Conservation (phyloP, 1,284 basidiomycete species). For the Ganoderma leucocontextum region DNA sequence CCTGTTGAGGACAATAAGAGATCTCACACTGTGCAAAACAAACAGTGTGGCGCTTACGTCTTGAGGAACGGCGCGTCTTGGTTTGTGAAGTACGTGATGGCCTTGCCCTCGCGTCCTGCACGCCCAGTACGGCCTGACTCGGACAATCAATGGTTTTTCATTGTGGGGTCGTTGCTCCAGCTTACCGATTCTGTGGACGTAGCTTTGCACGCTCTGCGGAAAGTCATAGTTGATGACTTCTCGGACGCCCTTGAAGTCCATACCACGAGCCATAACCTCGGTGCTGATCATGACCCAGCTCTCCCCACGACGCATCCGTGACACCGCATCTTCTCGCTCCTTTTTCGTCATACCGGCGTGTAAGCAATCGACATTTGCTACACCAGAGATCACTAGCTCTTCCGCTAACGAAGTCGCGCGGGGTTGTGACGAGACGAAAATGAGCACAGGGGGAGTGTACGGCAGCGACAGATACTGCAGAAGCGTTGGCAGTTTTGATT, state of each 20-base stretch:
- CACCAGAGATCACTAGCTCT: constrained; percentile 84
- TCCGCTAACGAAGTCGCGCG: constrained; percentile 91
- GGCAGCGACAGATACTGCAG: constrained; percentile 83
- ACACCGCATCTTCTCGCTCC: constrained; percentile 87
- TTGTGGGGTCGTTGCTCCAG: constrained; percentile 7
- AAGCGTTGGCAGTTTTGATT: constrained; percentile 91
- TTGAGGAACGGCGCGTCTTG: constrained; percentile 93
- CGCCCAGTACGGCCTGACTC: constrained; percentile 85
- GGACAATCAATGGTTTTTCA: background rate
- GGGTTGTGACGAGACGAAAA: constrained; percentile 94
- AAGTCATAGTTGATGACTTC: constrained; percentile 98
- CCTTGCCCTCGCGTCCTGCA: constrained; percentile 90
- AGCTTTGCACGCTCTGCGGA: constrained; percentile 92
- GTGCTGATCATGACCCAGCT: constrained; percentile 95
- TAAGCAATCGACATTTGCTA: constrained; percentile 90
- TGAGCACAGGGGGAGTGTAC: constrained; percentile 90
- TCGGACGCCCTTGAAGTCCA: constrained; percentile 96
- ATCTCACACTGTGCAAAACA: constrained; percentile 13
- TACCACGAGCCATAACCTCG: constrained; percentile 95
- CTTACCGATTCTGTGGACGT: constrained; percentile 93
- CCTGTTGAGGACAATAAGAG: constrained; percentile 49
- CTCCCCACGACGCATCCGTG: constrained; percentile 86
- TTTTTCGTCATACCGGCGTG: constrained; percentile 90
- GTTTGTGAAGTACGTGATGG: constrained; percentile 95
- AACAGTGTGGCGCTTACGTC: constrained; percentile 64